Evolutionary conservation across 768 basidiomycete species (phyloP).

Genomic region (Hydnum rufescens): DNA sequence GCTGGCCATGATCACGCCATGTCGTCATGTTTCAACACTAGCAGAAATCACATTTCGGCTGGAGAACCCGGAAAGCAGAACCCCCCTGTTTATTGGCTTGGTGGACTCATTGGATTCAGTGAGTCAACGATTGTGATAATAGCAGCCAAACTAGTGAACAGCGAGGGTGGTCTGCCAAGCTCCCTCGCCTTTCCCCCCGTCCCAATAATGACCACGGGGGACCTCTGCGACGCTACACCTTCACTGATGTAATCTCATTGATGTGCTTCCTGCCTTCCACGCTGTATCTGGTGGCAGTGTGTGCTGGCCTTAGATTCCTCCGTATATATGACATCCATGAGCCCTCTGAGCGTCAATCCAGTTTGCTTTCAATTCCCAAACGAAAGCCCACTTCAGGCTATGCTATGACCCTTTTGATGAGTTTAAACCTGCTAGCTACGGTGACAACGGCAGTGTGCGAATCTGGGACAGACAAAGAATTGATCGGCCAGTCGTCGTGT

Average conservation of each 20-base stretch:
- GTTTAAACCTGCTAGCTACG: slow-evolving; percentile 49
- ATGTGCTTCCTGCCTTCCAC: slow-evolving; percentile 40
- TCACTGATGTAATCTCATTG: slow-evolving; percentile 43
- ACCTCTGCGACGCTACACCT: slow-evolving; percentile 11
- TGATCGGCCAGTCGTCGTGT: slow-evolving; percentile 40
- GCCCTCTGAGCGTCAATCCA: slow-evolving; percentile 17
- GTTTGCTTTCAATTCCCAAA: too few species aligned
- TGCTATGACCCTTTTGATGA: slow-evolving; percentile 51
- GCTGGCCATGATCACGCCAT: too few species aligned
- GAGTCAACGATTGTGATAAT: too few species aligned
- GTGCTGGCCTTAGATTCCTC: slow-evolving; percentile 57
- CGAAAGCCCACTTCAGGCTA: slow-evolving; percentile 46
- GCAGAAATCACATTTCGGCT: too few species aligned
- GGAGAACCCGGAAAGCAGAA: too few species aligned
- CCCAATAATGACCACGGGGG: not conserved
- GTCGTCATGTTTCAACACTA: too few species aligned
- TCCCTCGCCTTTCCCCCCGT: not conserved
- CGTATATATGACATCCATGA: slow-evolving; percentile 58
- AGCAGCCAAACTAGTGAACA: too few species aligned
- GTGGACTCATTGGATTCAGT: too few species aligned
- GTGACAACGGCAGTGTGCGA: slow-evolving; percentile 43
- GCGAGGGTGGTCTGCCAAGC: not conserved
- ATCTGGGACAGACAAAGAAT: slow-evolving; percentile 61
- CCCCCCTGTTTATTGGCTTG: too few species aligned
- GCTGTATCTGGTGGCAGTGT: slow-evolving; percentile 39